phyloP scores from a whole-genome alignment of 371 early-diverging fungal species.

The Cokeromyces recurvatus region DNA sequence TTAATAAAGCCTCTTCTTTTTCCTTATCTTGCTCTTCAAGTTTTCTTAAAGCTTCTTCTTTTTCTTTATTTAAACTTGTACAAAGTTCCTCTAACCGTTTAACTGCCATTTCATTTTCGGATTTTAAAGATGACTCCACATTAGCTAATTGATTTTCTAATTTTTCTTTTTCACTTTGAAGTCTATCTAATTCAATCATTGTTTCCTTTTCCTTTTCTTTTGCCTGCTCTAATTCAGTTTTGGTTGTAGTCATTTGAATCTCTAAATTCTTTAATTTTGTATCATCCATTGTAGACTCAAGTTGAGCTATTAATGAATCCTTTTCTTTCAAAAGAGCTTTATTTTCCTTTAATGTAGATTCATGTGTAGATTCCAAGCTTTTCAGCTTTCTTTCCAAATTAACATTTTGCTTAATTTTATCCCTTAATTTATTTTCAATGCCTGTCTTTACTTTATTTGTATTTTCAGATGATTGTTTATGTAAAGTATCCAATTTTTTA shows the following conservation, averaged over 20 bases:
- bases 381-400: constrained; percentile 5
- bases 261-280: neutral
- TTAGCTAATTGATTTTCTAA: neutral
- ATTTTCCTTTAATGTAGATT: neutral
- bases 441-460: constrained; percentile 44
- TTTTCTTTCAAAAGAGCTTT: neutral
- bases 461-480: constrained; percentile 16
- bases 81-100: no score
- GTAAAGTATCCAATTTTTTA: neutral
- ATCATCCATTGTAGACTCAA: neutral
- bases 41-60: no score
- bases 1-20: neutral
- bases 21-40: neutral
- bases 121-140: no score
- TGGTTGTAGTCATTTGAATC: no score
- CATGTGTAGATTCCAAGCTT: constrained; percentile 1
- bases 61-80: no score
- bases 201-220: neutral
- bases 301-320: neutral
- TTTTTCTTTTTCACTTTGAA: neutral
- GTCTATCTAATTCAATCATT: no score
- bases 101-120: no score
- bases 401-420: constrained; percentile 11
- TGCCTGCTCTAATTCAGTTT: neutral
- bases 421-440: constrained; percentile 8